Conservation (phyloP, 345 rosid genomes). For the Citrus unshiu region DNA sequence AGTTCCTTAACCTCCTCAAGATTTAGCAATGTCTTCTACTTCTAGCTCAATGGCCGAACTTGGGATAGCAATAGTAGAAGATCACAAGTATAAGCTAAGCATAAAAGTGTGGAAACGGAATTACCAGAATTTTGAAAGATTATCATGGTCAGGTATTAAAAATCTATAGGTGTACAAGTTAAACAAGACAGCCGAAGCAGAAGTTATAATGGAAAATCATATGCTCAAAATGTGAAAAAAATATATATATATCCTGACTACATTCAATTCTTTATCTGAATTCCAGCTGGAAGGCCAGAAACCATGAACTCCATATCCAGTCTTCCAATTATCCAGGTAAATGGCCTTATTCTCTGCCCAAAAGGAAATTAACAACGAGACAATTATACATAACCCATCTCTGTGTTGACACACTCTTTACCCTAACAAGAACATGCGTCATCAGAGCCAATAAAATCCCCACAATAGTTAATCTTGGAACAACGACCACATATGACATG, state of each 20-base stretch:
- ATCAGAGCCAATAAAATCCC: slow-evolving; percentile 64
- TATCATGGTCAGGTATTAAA: neutral
- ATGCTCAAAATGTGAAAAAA: neutral
- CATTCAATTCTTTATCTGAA: slow-evolving; percentile 8
- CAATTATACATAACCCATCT: slow-evolving; percentile 41
- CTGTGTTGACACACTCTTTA: slow-evolving; percentile 44
- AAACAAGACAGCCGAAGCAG: neutral
- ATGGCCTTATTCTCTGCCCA: slow-evolving; percentile 75
- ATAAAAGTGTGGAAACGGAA: neutral
- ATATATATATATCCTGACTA: slow-evolving; percentile 1
- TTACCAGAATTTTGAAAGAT: neutral
- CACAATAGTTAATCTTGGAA: slow-evolving; percentile 36
- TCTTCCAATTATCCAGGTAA: slow-evolving; percentile 87
- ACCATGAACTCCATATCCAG: slow-evolving; percentile 72
- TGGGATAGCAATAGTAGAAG: neutral
- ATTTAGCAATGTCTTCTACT: neutral
- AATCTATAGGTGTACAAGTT: neutral
- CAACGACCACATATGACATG: too few species aligned
- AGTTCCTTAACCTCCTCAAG: neutral
- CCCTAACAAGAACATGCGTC: slow-evolving; percentile 59
- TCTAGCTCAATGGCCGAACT: neutral
- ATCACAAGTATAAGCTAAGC: neutral
- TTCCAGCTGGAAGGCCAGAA: slow-evolving; percentile 75
- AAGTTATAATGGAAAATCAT: neutral
- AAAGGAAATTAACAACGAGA: slow-evolving; percentile 52